Percentiles rank a stretch among this genome's conserved stretches.
Evolutionary conservation across 2,329 filamentous ascomycete species (phyloP).

Genomic region (Parastagonospora nodorum): DNA sequence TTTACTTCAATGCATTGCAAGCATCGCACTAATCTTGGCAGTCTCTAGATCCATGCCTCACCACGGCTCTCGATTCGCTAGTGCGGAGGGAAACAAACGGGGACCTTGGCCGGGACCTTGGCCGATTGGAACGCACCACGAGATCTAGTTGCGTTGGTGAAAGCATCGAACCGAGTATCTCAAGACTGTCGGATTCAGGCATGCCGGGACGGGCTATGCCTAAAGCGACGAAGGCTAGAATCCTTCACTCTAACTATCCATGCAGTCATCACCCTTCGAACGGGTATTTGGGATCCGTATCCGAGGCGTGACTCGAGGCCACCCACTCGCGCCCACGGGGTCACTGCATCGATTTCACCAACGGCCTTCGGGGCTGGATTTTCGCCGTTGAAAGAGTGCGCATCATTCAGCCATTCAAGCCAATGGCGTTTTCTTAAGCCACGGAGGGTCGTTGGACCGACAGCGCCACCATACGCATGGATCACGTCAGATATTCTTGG

Average conservation of each 20-base stretch:
- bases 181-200: background rate
- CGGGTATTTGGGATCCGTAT: background rate
- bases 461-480: slow-evolving; percentile 1
- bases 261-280: background rate
- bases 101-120: background rate
- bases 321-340: background rate
- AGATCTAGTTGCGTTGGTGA: background rate
- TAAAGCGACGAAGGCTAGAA: background rate
- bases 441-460: slow-evolving; percentile 3
- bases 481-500: slow-evolving; percentile 6
- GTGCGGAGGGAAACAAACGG: too few species aligned
- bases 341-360: too few species aligned
- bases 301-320: background rate
- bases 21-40: too few species aligned
- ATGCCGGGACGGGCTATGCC: background rate
- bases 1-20: background rate
- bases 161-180: too few species aligned
- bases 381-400: background rate
- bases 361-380: background rate
- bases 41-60: too few species aligned
- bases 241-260: background rate
- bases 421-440: background rate
- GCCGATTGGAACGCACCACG: background rate
- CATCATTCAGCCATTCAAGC: background rate
- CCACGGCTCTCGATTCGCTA: too few species aligned